Evolutionary conservation across 1,284 basidiomycete genomes (phyloP), one percentile per base, ranked within the genome.

Genomic region (Papiliotrema fonsecae): DNA sequence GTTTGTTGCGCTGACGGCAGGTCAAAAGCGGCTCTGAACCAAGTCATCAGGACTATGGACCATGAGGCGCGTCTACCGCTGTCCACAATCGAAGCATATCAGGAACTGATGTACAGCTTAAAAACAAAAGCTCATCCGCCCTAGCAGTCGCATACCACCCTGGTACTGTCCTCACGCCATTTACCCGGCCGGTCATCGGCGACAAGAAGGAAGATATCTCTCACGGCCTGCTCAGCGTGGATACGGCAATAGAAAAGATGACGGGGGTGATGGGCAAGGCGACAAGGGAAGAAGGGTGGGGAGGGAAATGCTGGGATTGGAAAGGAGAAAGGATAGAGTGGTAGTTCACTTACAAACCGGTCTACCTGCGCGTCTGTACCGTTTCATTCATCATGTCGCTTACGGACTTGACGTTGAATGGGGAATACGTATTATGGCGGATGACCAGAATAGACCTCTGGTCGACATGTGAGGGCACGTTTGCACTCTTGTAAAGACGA

Each of bases 21-120:
- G 1, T 85, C 83, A 47, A 87, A 87, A 66, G 81, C 85, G 0
- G 85, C 85, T 37, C 76, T 87, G 50, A 86, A 87, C 64, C 84
- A 87, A 66, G 77, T 84, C 42, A 75, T 86, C 61, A 80, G 81
- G 51, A 85, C 82, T 2, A 81, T 86, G 52, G 81, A 85, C 62
- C 72, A 82, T 50, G 81, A 87, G 61, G 75, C 87, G 76, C 21
- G 57, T 45, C 18, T 32, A 21, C 37, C 0, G 21, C 22, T 14
- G 18, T 19, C n/a, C 37, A 37, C 22, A 21, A 6, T 40, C 2
- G 26, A 5, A 11, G n/a, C 11, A 30, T 32, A 24, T 9, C 25
- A 13, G 11, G 36, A n/a, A 32, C 49, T 47, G 28, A 46, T 28
- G 28, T 9, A 22, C 47, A 59, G 58, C 50, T 61, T 1, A 11